A percentile compares a stretch with the other conserved stretches of the same genome.
These are phyloP conservation scores for Durotheca rogersii DNA, from an alignment of 495 filamentous ascomycete genomes.

Conservation along the genomic window DNA sequence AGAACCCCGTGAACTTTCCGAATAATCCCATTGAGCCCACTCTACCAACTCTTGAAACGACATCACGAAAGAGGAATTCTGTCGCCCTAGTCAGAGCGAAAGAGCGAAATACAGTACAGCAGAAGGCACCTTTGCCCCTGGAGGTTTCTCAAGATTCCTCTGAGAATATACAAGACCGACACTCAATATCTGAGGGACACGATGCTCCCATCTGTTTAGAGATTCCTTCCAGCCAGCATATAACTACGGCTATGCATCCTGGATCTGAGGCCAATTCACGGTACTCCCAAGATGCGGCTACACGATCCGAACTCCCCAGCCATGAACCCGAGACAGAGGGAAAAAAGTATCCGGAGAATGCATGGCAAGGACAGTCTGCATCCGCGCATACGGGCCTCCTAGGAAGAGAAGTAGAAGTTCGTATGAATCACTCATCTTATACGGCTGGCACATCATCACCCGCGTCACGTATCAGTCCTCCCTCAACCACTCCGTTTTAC, in stretches of 20 bases:
- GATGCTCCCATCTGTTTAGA: constrained; percentile 5
- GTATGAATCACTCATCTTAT: neutral
- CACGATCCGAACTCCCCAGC: constrained; percentile 11
- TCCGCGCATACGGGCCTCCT: too few species aligned
- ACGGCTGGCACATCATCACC: neutral
- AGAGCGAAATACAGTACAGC: constrained; percentile 1
- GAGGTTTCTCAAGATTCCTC: constrained; percentile 33
- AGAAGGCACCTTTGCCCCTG: constrained; percentile 3
- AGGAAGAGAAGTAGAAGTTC: neutral
- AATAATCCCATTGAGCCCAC: neutral
- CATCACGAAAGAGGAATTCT: neutral
- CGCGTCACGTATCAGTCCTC: neutral
- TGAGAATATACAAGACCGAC: constrained; percentile 36
- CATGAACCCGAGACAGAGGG: neutral
- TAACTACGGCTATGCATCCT: neutral
- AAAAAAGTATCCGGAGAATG: neutral
- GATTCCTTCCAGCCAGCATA: neutral
- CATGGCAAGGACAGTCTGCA: neutral
- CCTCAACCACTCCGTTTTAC: neutral
- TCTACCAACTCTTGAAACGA: neutral
- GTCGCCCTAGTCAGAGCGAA: constrained; percentile 1
- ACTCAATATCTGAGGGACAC: constrained; percentile 9
- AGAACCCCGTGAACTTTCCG: neutral
- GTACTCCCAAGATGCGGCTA: constrained; percentile 1
- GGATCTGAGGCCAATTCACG: neutral